Evolutionary conservation across 208 protist genomes (phyloP), one percentile per base, ranked within the genome.

Genomic region (Acanthamoeba healyi): DNA sequence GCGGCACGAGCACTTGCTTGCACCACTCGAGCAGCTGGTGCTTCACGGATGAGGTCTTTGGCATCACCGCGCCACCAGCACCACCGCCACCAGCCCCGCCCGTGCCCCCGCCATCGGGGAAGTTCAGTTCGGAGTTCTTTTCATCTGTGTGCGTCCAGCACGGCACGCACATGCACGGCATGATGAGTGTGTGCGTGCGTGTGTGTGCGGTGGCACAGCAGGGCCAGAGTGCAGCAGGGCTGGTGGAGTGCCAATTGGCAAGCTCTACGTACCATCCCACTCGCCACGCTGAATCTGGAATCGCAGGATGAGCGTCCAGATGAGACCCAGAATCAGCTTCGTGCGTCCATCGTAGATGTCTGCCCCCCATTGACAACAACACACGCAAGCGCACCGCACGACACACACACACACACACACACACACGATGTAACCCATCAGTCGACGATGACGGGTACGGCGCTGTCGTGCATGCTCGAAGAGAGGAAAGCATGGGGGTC

Each of bases 221-320:
- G 49, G 49, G 49, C 10, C 49, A 54, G 49, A 54, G 6, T 54
- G 49, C 12, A 19, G 65, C 10, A 19, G n/a, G 34, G 65, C n/a
- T n/a, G n/a, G n/a, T n/a, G n/a, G n/a, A n/a, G n/a, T n/a, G n/a
- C n/a, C n/a, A n/a, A n/a, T n/a, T n/a, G n/a, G n/a, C n/a, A n/a
- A n/a, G 65, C 12, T 46, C 77, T 46, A 86, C 58, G 9, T 58
- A 93, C 87, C 87, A 32, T 93, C 87, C 17, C 26, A 79, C 61
- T 93, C 87, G 36, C 63, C 56, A 14, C 32, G 12, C 40, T 93
- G 87, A 26, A 93, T 93, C 29, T 93, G 87, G 63, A 93, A 93
- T 56, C 87, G 87, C n/a, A 93, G 65, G 40, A 93, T 93, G 17
- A 93, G 87, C 12, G 87, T 93, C 87, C 87, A 93, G 26, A 93